phyloP scores from a whole-genome alignment of 2,329 filamentous ascomycete species.

The Colletotrichum truncatum region DNA sequence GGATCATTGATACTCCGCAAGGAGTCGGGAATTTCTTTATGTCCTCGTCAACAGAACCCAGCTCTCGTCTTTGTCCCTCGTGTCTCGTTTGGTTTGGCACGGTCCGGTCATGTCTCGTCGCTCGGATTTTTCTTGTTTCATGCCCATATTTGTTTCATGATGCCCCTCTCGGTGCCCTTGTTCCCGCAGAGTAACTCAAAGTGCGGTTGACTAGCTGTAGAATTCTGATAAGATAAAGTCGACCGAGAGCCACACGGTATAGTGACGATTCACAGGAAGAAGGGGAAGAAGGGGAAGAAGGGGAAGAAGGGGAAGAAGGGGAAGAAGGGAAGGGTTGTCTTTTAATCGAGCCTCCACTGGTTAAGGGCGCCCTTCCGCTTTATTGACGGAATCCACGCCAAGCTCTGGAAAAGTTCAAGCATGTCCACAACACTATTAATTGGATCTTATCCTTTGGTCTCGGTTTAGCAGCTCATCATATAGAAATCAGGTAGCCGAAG shows the following conservation, averaged over 20 bases:
- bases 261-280: not conserved
- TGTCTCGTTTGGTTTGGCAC: not conserved
- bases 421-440: too few relatives aligned
- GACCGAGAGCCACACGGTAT: too few relatives aligned
- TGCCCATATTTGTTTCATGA: constrained; percentile 9
- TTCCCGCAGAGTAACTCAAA: too few relatives aligned
- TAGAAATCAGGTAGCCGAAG: too few relatives aligned
- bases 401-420: not conserved
- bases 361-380: not conserved
- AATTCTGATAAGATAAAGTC: too few relatives aligned
- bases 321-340: not conserved
- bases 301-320: not conserved
- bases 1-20: not conserved
- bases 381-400: not conserved
- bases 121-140: constrained; percentile 21
- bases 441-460: too few relatives aligned
- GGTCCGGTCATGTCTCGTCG: constrained; percentile 5
- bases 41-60: not conserved
- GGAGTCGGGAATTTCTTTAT: not conserved
- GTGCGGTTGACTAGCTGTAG: too few relatives aligned
- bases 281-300: too few relatives aligned
- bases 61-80: not conserved
- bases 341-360: not conserved
- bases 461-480: too few relatives aligned
- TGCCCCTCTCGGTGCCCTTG: not conserved